Conservation (phyloP, 495 filamentous ascomycete genomes). For the Penicillium simplicissimum region DNA sequence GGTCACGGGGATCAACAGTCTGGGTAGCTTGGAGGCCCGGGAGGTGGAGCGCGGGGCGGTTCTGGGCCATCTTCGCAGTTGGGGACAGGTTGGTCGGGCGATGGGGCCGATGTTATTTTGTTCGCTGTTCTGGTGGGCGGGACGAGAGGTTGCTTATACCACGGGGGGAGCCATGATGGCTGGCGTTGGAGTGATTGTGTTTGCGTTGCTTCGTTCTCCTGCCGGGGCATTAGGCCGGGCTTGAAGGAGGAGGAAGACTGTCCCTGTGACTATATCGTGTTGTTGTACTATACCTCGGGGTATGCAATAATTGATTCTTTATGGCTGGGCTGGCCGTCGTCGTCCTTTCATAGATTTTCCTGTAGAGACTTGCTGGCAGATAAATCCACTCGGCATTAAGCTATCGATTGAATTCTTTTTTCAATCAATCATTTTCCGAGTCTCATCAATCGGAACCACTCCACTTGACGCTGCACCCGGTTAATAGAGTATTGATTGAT, state of each 20-base stretch:
- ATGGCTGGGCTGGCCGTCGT: too few relatives aligned
- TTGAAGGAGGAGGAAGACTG: background rate
- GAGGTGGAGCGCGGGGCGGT: background rate
- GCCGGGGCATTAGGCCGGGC: background rate
- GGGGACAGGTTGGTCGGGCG: constrained; percentile 4
- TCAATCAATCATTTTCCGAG: too few relatives aligned
- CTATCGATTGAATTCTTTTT: too few relatives aligned
- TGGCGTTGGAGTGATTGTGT: background rate
- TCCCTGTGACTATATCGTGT: background rate
- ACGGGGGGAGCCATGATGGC: background rate
- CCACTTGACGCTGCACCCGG: too few relatives aligned
- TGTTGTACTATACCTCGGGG: too few relatives aligned
- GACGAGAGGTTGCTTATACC: background rate
- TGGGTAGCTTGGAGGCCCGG: background rate
- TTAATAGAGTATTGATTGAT: too few relatives aligned
- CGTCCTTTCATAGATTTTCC: too few relatives aligned
- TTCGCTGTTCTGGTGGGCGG: background rate
- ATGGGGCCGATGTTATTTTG: background rate
- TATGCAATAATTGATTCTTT: too few relatives aligned
- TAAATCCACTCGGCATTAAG: too few relatives aligned
- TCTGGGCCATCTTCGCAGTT: background rate
- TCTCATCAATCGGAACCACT: too few relatives aligned
- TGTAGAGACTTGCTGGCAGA: too few relatives aligned
- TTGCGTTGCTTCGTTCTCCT: background rate
- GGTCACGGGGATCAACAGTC: background rate